A percentile compares a stretch with the other conserved stretches of the same genome.
phyloP scores from a whole-genome alignment of 306 rosid genomes.

The Lotus japonicus region DNA sequence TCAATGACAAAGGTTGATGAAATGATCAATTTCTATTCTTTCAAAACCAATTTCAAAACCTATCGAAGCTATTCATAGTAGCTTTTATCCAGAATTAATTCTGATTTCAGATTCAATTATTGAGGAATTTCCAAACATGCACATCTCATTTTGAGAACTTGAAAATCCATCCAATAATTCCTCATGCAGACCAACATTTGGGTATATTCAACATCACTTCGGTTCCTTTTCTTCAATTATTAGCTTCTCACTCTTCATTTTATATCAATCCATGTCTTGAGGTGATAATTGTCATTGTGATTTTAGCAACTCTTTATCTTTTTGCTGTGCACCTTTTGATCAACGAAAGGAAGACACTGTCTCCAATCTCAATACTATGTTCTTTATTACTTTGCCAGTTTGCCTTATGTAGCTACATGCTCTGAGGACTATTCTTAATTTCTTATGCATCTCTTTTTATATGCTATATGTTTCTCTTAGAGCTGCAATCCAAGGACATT shows the following conservation, averaged over 20 bases:
- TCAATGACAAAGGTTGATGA: too few species aligned
- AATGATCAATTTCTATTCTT: too few species aligned
- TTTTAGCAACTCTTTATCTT: background rate
- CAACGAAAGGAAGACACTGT: background rate
- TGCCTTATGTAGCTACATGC: background rate
- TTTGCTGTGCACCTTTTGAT: constrained; percentile 19
- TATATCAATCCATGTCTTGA: background rate
- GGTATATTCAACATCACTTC: background rate
- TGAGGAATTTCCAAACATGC: too few species aligned
- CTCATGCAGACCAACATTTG: constrained; percentile 20
- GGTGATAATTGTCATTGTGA: constrained; percentile 3
- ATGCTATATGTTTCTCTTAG: background rate
- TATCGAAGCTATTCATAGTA: too few species aligned
- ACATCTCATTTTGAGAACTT: background rate
- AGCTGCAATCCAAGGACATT: background rate
- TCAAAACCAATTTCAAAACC: too few species aligned
- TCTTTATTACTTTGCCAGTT: background rate
- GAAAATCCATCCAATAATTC: background rate
- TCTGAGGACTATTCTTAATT: constrained; percentile 8
- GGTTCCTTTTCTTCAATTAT: constrained; percentile 25
- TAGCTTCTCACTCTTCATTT: background rate
- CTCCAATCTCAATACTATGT: background rate
- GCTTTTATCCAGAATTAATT: too few species aligned
- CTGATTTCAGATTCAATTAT: too few species aligned
- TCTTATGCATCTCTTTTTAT: constrained; percentile 7